Base-by-base conservation (phyloP, 768 basidiomycete species). In the Auriscalpium vulgare region DNA sequence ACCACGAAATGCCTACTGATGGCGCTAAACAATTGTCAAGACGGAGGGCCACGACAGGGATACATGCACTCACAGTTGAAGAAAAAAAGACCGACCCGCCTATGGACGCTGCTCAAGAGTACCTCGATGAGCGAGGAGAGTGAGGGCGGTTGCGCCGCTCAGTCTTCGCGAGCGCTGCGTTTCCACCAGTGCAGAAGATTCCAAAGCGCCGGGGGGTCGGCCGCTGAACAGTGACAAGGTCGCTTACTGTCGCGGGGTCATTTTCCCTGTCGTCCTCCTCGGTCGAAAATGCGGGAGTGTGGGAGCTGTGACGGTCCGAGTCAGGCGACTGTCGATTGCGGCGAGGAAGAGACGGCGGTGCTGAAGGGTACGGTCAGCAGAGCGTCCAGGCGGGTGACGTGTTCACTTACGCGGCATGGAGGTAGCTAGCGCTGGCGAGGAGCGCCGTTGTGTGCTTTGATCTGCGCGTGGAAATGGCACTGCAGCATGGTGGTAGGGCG, bases 331-430 rank as follows among this genome's bases (percentile, higher is more conserved):
- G 29, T 29, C 47, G 57, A 48, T 58, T 48, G 17, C 59, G 55
- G 55, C 53, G 55, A 50, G 61, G 61, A 50, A 60, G 44, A 37
- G 54, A 54, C n/a, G 58, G 35, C 37, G 61, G 61, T 37, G 61
- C 61, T 62, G 53, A 13, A 29, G 50, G 29, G 38, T n/a, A 23
- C 21, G 51, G n/a, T 36, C 14, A 37, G 3, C 14, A 19, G 34
- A 50, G 48, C 21, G 34, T 46, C 43, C 34, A 47, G 46, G 50
- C 34, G 34, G 46, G 34, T 3, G 45, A 35, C 34, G 17, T 8
- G 43, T 36, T 45, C 37, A 56, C 61, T 50, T 62, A 62, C 61
- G 61, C 37, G 61, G 61, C 61, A 62, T 62, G 21, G 59, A 37
- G 17, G 56, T 36, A 36, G 52, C 58, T 4, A 55, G 52, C 34